These are phyloP conservation scores for Fistulinella cinereoalba DNA, from an alignment of 1,284 basidiomycete genomes.

Conservation along the genomic window DNA sequence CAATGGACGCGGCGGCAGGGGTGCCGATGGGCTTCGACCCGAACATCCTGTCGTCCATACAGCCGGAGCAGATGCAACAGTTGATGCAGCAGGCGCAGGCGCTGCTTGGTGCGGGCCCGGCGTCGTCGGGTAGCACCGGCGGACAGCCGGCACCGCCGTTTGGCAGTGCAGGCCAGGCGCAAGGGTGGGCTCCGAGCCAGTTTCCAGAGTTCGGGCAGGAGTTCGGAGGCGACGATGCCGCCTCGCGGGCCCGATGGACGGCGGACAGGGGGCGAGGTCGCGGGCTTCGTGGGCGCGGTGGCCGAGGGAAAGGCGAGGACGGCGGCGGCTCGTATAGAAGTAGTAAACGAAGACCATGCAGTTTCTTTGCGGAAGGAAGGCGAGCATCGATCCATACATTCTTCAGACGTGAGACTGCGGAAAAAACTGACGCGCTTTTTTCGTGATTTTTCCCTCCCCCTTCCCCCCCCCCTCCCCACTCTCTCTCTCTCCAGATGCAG, in stretches of 20 bases:
- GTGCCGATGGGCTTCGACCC: conserved; percentile 31
- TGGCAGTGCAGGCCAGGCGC: conserved; percentile 21
- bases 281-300: conserved; percentile 33
- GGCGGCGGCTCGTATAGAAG: conserved; percentile 57
- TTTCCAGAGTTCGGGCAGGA: conserved; percentile 38
- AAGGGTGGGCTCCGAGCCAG: conserved; percentile 29
- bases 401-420: conserved; percentile 35
- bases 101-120: conserved; percentile 25
- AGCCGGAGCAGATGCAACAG: conserved; percentile 60
- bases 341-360: conserved; percentile 82
- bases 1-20: conserved; percentile 18
- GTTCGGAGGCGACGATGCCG: conserved; percentile 36
- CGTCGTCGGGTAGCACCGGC: conserved; percentile 16
- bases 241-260: conserved; percentile 41
- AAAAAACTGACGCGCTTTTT: conserved; percentile 45
- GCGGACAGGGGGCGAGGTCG: conserved; percentile 39
- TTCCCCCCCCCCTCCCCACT: too few species aligned
- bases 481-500: conserved; percentile 82
- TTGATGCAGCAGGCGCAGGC: conserved; percentile 55
- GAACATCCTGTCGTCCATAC: conserved; percentile 40
- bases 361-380: conserved; percentile 85
- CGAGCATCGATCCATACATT: conserved; percentile 65
- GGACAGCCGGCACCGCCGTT: conserved; percentile 25
- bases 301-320: conserved; percentile 47
- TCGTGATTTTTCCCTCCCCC: too few species aligned